These are phyloP conservation scores for Kalmanozyma brasiliensis DNA, from an alignment of 1,284 basidiomycete genomes.

Conservation along the genomic window DNA sequence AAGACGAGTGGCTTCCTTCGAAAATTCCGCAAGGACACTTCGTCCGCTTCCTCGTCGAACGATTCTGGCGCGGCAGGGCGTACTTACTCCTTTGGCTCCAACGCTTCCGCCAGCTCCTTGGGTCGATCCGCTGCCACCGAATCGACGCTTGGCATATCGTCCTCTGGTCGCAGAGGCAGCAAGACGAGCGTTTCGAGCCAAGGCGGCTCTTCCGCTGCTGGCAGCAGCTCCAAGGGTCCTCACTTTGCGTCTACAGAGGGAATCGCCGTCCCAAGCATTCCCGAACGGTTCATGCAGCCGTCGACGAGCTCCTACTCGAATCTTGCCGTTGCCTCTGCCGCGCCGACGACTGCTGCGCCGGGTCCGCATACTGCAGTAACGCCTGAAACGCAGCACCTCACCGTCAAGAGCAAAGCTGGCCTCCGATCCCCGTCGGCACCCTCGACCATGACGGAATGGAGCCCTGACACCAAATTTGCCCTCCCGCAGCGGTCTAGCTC, in stretches of 20 bases:
- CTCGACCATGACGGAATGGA: conserved; percentile 23
- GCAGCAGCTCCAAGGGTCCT: conserved; percentile 19
- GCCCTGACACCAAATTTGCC: conserved; percentile 4
- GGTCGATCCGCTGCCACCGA: conserved; percentile 12
- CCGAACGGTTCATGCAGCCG: conserved; percentile 30
- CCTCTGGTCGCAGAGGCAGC: conserved; percentile 24
- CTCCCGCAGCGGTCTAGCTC: conserved; percentile 47
- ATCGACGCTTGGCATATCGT: not conserved
- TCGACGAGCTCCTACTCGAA: conserved; percentile 17
- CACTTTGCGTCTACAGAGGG: conserved; percentile 27
- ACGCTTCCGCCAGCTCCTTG: conserved; percentile 26
- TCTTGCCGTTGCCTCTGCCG: not conserved
- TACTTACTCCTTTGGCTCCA: conserved; percentile 27
- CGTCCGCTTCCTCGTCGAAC: conserved; percentile 3
- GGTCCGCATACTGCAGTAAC: not conserved
- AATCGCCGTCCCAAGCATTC: conserved; percentile 36
- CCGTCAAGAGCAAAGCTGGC: conserved; percentile 8
- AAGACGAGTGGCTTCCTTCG: conserved; percentile 63
- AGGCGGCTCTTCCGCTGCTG: conserved; percentile 13
- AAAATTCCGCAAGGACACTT: conserved; percentile 38
- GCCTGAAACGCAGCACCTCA: conserved; percentile 15
- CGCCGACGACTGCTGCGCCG: not conserved
- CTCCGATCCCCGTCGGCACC: conserved; percentile 39
- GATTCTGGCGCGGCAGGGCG: conserved; percentile 3
- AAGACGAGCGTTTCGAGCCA: conserved; percentile 27